A percentile compares a stretch with the other conserved stretches of the same genome.
Conservation (phyloP, 2,329 filamentous ascomycete genomes). For the Fonsecaea erecta region DNA sequence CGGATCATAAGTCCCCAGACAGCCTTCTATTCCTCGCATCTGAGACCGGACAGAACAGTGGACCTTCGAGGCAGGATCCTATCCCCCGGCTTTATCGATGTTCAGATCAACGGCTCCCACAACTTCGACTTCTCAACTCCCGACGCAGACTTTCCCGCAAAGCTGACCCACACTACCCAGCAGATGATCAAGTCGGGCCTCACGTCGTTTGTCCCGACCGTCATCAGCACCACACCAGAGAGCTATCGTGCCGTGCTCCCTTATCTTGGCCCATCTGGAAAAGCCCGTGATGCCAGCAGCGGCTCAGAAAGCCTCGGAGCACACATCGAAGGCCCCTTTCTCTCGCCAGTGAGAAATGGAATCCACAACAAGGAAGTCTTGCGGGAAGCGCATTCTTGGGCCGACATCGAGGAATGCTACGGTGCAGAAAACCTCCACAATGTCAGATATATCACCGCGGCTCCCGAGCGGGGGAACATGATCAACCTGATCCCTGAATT, state of each 20-base stretch:
- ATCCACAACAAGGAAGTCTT: conserved; percentile 79
- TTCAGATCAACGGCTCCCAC: conserved; percentile 88
- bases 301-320: conserved; percentile 88
- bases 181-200: conserved; percentile 78
- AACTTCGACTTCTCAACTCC: conserved; percentile 88
- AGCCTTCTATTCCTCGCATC: conserved; percentile 56
- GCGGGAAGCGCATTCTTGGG: conserved; percentile 62
- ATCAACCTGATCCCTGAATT: conserved; percentile 70
- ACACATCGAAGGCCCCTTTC: conserved; percentile 89
- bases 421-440: conserved; percentile 68
- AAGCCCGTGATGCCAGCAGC: conserved; percentile 61
- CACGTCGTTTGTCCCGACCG: conserved; percentile 83
- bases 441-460: conserved; percentile 83
- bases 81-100: conserved; percentile 84
- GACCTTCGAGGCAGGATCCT: conserved; percentile 83
- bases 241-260: conserved; percentile 78
- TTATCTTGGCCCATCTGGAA: conserved; percentile 73
- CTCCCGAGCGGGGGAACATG: conserved; percentile 79
- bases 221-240: conserved; percentile 79
- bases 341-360: conserved; percentile 81
- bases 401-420: conserved; percentile 61
- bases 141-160: conserved; percentile 71
- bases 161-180: conserved; percentile 72
- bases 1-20: conserved; percentile 76
- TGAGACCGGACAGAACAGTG: conserved; percentile 71